A percentile compares a stretch with the other conserved stretches of the same genome.
phyloP scores from a whole-genome alignment of 768 basidiomycete species.

The Solioccasus polychromus region DNA sequence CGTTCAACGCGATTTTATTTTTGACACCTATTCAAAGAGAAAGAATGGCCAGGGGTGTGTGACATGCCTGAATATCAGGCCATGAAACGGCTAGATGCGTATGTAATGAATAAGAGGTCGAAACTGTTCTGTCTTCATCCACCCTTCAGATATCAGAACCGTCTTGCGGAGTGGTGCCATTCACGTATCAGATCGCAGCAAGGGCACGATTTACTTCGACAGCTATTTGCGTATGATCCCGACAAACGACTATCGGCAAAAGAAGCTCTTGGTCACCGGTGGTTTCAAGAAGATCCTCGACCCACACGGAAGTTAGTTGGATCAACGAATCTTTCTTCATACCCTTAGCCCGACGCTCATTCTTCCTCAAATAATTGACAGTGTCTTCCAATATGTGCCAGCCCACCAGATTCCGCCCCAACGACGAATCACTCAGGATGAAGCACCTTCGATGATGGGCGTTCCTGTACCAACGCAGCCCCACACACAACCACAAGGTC shows the following conservation, averaged over 20 bases:
- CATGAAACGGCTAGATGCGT: slow-evolving; percentile 78
- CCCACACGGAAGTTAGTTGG: slow-evolving; percentile 78
- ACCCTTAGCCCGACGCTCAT: slow-evolving; percentile 5
- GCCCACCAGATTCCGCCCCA: slow-evolving; percentile 76
- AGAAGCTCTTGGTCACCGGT: slow-evolving; percentile 78
- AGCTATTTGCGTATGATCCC: slow-evolving; percentile 89
- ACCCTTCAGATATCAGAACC: slow-evolving; percentile 52
- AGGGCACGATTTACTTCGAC: slow-evolving; percentile 81
- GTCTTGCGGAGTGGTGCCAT: slow-evolving; percentile 74
- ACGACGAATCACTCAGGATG: slow-evolving; percentile 88
- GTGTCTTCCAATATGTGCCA: slow-evolving; percentile 70
- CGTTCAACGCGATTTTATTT: not conserved
- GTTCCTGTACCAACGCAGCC: slow-evolving; percentile 46
- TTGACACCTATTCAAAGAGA: slow-evolving; percentile 46
- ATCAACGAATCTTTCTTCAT: not conserved
- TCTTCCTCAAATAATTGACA: slow-evolving; percentile 34
- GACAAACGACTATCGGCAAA: slow-evolving; percentile 79
- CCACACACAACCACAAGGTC: slow-evolving; percentile 41
- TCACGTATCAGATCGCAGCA: slow-evolving; percentile 53
- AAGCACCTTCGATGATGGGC: slow-evolving; percentile 84
- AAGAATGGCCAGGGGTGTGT: slow-evolving; percentile 81
- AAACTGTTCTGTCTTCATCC: slow-evolving; percentile 8
- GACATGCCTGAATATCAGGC: slow-evolving; percentile 88
- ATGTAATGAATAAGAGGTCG: slow-evolving; percentile 24
- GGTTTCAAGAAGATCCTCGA: slow-evolving; percentile 90